Base-by-base conservation (phyloP, 2,329 filamentous ascomycete genomes). In the Cladosporium cucumerinum region DNA sequence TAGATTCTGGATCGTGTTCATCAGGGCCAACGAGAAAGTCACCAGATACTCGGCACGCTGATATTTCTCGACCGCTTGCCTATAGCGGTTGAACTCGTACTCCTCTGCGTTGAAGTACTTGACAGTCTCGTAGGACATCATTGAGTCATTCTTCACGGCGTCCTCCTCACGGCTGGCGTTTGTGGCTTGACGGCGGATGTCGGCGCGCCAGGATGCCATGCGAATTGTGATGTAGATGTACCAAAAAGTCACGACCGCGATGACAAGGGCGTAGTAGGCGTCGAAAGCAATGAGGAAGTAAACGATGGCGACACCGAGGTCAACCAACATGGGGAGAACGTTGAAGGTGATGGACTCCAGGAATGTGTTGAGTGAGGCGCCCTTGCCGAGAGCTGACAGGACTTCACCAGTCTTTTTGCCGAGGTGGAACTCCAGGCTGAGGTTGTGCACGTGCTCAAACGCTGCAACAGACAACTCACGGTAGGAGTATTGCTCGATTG, bases 141-240 rank as follows among this genome's bases (percentile, higher is more conserved):
- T 95, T 0, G 95, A 98, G 77, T 99, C 95, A 75, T 97, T 98
- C 84, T 98, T 98, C 71, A 98, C 93, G 7, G 95, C 95, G 78
- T 97, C 94, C 78, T 97, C 93, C 78, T 97, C 93, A 68, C 95
- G 86, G 70, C 95, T 93, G 16, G 93, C 92, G 75, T 97, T 98
- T 59, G 94, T 94, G 90, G 97, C 97, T 73, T 94, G 87, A 66
- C 95, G 87, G 72, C 95, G 88, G 72, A 97, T 92, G 72, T 96
- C 92, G 7, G 93, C 92, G 71, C 95, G 86, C 81, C 93, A 97
- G 67, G 94, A 90, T 18, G 95, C 94, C 89, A 99, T 93, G 69
- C 93, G 91, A 71, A 99, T 92, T 7, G 95, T 99, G 74, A 98
- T 86, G 78, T 97, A 97, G 62, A 98, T 88, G 80, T 99, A 99